phyloP scores from a whole-genome alignment of 495 filamentous ascomycete species.

The Aspergillus steynii region DNA sequence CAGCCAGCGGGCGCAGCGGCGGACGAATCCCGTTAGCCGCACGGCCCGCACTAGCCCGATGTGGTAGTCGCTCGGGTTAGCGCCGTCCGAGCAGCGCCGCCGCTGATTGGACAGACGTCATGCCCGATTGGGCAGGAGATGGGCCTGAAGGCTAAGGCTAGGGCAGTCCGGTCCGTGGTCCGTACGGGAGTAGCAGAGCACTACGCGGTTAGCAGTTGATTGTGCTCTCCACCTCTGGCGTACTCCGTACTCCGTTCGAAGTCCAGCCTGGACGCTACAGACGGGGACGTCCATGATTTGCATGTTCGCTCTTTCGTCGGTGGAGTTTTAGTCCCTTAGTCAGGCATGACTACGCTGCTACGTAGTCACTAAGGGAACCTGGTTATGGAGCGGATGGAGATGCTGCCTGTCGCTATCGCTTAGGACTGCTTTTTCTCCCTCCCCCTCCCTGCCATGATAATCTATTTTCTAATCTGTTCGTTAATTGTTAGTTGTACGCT shows the following conservation, averaged over 20 bases:
- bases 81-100: no score
- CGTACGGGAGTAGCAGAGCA: not conserved
- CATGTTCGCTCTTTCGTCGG: not conserved
- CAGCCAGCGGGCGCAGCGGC: not conserved
- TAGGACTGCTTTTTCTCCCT: not conserved
- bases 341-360: not conserved
- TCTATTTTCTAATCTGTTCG: not conserved
- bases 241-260: no score
- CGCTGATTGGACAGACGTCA: not conserved
- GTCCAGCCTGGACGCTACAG: no score
- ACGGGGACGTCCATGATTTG: not conserved
- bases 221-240: no score
- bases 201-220: no score
- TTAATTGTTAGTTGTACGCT: not conserved
- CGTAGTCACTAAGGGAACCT: no score
- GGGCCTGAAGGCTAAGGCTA: not conserved
- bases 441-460: not conserved
- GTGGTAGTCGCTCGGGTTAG: not conserved
- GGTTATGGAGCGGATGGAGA: not conserved
- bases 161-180: not conserved
- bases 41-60: not conserved
- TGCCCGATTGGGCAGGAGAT: not conserved
- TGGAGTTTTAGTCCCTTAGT: not conserved
- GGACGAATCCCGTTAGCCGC: no score
- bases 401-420: not conserved